Evolutionary conservation across 1,284 basidiomycete species (phyloP).

Genomic region (Irpex lacteus): DNA sequence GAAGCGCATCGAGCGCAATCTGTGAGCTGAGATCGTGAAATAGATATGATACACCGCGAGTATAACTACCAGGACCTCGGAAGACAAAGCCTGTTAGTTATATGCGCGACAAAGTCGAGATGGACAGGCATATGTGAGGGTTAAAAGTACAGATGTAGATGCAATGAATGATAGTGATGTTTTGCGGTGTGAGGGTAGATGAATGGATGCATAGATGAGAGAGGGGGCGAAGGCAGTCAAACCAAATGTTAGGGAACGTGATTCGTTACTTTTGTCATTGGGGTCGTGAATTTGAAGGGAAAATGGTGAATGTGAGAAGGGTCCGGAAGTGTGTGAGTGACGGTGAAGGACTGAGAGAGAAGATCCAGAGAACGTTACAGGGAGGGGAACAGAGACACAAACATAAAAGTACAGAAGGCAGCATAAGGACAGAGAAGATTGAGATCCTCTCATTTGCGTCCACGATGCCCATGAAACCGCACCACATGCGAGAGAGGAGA

Average conservation of each 20-base stretch:
- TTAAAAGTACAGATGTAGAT: background rate
- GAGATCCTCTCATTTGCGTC: background rate
- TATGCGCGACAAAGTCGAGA: background rate
- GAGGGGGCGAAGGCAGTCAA: background rate
- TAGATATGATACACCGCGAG: background rate
- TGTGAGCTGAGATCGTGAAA: background rate
- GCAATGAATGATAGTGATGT: background rate
- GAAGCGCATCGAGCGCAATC: background rate
- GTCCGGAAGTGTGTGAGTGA: background rate
- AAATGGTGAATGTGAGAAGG: background rate
- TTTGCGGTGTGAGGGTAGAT: background rate
- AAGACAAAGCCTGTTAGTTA: no score
- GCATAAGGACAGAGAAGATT: background rate
- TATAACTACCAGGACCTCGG: background rate
- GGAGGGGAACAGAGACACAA: background rate
- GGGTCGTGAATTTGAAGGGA: background rate
- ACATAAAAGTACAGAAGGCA: background rate
- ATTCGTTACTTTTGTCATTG: background rate
- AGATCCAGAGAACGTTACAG: background rate
- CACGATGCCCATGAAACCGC: background rate
- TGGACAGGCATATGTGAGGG: background rate
- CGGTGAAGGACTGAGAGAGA: background rate
- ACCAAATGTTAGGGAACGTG: background rate
- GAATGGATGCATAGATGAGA: background rate
- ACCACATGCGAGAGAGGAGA: conserved; percentile 18